A percentile compares a stretch with the other conserved stretches of the same genome.
phyloP scores from a whole-genome alignment of 2,329 filamentous ascomycete species.

The Penicillium hordei region DNA sequence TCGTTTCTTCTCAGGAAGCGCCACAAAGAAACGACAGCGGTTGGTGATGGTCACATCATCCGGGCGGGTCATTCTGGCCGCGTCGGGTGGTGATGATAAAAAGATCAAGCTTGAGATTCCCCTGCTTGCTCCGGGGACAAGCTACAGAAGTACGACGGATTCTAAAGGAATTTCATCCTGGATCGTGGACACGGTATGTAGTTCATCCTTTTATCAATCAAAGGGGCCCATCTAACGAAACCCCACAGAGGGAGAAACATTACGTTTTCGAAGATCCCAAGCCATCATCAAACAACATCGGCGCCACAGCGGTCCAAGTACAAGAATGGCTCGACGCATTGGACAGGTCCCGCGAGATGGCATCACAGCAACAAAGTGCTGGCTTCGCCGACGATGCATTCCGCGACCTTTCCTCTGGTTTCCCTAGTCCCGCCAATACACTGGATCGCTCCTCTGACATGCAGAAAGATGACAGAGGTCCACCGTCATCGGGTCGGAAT shows the following conservation, averaged over 20 bases:
- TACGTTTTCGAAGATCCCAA: constrained; percentile 95
- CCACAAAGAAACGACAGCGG: constrained; percentile 87
- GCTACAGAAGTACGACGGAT: constrained; percentile 78
- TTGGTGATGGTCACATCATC: constrained; percentile 94
- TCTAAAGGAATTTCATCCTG: constrained; percentile 84
- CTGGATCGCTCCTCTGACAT: constrained; percentile 44
- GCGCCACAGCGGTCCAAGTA: constrained; percentile 66
- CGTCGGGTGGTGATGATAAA: constrained; percentile 92
- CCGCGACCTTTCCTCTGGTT: constrained; percentile 65
- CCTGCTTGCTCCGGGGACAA: constrained; percentile 71
- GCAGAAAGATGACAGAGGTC: constrained; percentile 31
- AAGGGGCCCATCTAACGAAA: constrained; percentile 30
- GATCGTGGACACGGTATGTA: constrained; percentile 88
- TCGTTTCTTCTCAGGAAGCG: constrained; percentile 87
- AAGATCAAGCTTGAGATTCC: constrained; percentile 90
- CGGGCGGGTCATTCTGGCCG: constrained; percentile 83
- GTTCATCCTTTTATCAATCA: constrained; percentile 10
- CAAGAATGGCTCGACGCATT: constrained; percentile 92
- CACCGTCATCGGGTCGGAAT: constrained; percentile 44
- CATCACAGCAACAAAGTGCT: constrained; percentile 67
- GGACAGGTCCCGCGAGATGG: constrained; percentile 82
- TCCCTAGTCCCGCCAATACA: constrained; percentile 63
- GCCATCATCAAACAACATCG: constrained; percentile 62
- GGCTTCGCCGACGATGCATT: constrained; percentile 66
- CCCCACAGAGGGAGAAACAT: constrained; percentile 73